Evolutionary conservation across 805 yeast species (phyloP), one percentile per base, ranked within the genome.

Genomic region (Komagataella populi): DNA sequence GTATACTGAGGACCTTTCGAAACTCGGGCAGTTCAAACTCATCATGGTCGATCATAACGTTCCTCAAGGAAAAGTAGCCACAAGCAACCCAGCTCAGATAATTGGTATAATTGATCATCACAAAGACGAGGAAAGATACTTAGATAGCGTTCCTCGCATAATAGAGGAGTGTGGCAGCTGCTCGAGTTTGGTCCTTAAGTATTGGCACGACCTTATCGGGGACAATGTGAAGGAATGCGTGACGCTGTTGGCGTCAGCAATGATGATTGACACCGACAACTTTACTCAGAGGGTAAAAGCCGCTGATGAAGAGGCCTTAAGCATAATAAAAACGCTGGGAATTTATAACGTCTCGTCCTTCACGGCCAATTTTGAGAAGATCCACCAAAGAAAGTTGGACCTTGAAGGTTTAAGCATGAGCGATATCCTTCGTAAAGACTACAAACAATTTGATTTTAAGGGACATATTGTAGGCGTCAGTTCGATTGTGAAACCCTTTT

Each of bases 101-200:
- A 64, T 65, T 1, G 83, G 81, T 0, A 78, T 93, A 6, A 77
- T 93, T 23, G 99, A 91, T 62, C 99, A 91, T 62, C 99, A 91
- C 62, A 84, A 74, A 16, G 96, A 90, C 59, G 84, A 82, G 55
- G 68, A 68, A 0, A 63, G 66, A 6, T 78, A 70, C 56, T 44
- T 56, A 16, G 69, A 77, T 47, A 80, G 80, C 0, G 50, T 50
- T 1, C 96, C 96, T 0, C 66, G 93, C 51, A 66, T 84, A 2
- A 71, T 90, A 47, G 64, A 68, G 47, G 66, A 71, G 2, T 68
- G 78, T 48, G 98, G 97, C 0, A 86, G 96, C 54, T 89, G 96
- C 63, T 76, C 88, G 4, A 74, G 87, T 14, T 68, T 89, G 49
- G 86, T 91, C 2, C 74, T 84, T 56, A 74, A 77, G 48, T 77